Conservation (phyloP, 169 alveolate species). For the Cryptosporidium felis region DNA sequence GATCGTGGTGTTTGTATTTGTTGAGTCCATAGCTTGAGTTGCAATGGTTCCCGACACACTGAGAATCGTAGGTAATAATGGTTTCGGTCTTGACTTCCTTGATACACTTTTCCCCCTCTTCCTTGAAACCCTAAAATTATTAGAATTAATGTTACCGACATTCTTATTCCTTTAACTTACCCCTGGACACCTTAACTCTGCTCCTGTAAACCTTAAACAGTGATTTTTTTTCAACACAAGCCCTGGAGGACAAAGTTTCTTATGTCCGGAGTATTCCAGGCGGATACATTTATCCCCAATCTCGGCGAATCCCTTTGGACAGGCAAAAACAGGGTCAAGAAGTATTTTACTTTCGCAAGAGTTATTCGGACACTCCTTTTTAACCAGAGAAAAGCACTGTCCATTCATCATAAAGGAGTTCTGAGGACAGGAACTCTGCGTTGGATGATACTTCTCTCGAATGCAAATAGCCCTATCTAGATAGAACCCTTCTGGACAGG, state of each 20-base stretch:
- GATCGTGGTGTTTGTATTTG: neutral
- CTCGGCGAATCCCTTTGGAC: conserved; percentile 66
- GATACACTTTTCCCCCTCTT: conserved; percentile 31
- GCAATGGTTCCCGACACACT: conserved; percentile 47
- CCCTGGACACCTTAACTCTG: conserved; percentile 35
- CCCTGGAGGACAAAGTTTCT: conserved; percentile 47
- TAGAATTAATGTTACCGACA: neutral
- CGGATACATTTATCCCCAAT: conserved; percentile 15
- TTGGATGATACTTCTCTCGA: neutral
- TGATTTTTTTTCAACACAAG: conserved; percentile 13
- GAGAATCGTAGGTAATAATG: conserved; percentile 52
- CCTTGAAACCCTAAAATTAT: conserved; percentile 41
- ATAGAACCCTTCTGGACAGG: conserved; percentile 20
- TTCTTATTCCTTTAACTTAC: conserved; percentile 18
- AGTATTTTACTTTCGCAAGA: conserved; percentile 13
- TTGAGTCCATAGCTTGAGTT: neutral
- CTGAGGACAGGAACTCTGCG: neutral
- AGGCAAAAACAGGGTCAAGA: neutral
- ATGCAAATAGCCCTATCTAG: conserved; percentile 18
- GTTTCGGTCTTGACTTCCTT: conserved; percentile 58
- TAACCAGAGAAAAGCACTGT: neutral
- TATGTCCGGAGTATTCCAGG: conserved; percentile 53
- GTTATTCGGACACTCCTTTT: conserved; percentile 38
- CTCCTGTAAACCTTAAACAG: conserved; percentile 23
- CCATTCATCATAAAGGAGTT: conserved; percentile 30